Evolutionary conservation across 768 basidiomycete species (phyloP), one percentile per base, ranked within the genome.

Genomic region (Mycena alexandri): DNA sequence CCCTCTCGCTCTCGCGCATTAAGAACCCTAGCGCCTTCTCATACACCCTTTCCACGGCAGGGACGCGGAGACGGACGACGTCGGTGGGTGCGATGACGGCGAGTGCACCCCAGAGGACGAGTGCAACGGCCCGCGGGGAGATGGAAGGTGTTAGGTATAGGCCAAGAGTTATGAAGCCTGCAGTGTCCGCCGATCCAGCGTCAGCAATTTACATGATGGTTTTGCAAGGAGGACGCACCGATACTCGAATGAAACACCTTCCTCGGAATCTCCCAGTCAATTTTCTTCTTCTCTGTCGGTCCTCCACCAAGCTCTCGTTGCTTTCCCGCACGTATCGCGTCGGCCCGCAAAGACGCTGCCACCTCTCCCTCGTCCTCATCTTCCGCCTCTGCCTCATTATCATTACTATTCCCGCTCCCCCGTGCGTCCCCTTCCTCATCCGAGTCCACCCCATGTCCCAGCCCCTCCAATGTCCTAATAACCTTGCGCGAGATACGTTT

Each of bases 221-320:
- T 29, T 3, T 29, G 29, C 6, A 29, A 29, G 6, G 29, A 29
- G 29, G 42, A 59, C 46, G 25, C 22, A 94, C 95, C 95, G 67
- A 97, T 97, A 5, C 92, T 93, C 14, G 93, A 92, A 78, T 98
- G 96, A 48, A 98, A 77, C 12, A 87, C 79, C 78, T 98, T 98
- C 70, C 96, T 81, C 0, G 96, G 96, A 55, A 98, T 90, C 79
- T 98, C 96, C 90, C 92, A 95, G 79, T 96, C 92, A 34, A 93
- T 83, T 71, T 84, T 81, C 51, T 76, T 73, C 53, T 73, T 71
- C 56, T 71, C 67, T 33, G 22, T 0, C 9, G 16, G 5, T 64
- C 54, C 54, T 68, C 52, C 19, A 55, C n/a, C 5, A 53, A 60
- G 34, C 69, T 71, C 50, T 33, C 46, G 63, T 33, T 48, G 64